Evolutionary conservation across 805 yeast species (phyloP).

Genomic region (Millerozyma miso): DNA sequence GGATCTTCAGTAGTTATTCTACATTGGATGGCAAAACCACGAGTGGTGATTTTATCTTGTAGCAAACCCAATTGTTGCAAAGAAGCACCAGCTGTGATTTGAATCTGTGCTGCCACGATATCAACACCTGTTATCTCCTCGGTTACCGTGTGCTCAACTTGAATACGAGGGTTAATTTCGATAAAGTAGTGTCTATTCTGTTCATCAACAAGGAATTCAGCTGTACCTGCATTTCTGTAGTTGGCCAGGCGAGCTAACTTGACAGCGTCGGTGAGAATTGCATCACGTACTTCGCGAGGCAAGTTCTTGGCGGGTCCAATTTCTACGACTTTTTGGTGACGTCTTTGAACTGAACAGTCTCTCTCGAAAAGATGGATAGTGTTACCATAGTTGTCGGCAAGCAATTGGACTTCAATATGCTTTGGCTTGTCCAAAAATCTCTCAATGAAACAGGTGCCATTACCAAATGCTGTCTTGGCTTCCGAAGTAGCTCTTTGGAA

Average conservation of each 20-base stretch:
- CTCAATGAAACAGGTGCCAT: constrained; percentile 97
- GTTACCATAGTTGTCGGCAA: constrained; percentile 92
- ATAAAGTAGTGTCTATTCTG: constrained; percentile 95
- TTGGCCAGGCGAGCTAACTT: constrained; percentile 83
- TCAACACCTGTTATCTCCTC: constrained; percentile 99
- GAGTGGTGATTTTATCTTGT: constrained; percentile 90
- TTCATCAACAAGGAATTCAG: constrained; percentile 90
- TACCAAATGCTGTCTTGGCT: constrained; percentile 94
- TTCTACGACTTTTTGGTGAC: constrained; percentile 98
- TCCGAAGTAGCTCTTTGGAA: constrained; percentile 91
- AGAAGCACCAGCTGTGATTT: constrained; percentile 97
- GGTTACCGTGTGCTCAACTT: constrained; percentile 97
- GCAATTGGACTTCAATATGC: constrained; percentile 94
- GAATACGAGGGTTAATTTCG: constrained; percentile 96
- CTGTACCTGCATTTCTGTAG: constrained; percentile 97
- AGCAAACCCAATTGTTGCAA: constrained; percentile 85
- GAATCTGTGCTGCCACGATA: constrained; percentile 96
- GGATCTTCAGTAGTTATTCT: constrained; percentile 99
- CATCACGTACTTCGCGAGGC: constrained; percentile 79
- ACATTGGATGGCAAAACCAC: constrained; percentile 98
- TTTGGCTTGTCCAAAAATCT: constrained; percentile 92
- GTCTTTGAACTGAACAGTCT: constrained; percentile 99
- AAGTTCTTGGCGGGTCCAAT: constrained; percentile 95
- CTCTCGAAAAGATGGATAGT: constrained; percentile 95
- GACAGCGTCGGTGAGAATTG: constrained; percentile 92